Conservation (phyloP, 2,329 filamentous ascomycete species). For the Exophiala dermatitidis region DNA sequence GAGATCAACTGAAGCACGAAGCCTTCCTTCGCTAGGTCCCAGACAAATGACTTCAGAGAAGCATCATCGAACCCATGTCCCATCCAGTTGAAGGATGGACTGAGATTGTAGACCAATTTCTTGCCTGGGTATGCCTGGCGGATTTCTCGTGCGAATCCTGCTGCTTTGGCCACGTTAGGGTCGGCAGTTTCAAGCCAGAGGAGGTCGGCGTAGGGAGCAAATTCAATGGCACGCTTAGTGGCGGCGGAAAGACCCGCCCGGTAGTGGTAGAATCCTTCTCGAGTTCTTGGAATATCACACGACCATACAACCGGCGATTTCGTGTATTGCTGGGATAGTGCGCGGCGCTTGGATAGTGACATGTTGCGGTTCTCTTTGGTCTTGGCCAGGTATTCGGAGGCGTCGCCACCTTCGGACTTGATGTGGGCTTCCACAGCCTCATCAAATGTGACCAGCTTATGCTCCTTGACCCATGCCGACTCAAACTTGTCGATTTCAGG, state of each 20-base stretch:
- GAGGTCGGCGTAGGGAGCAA: conserved; percentile 86
- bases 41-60: conserved; percentile 83
- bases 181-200: conserved; percentile 96
- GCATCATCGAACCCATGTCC: conserved; percentile 80
- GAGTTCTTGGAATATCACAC: conserved; percentile 86
- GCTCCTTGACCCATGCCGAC: conserved; percentile 76
- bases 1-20: conserved; percentile 60
- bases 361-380: conserved; percentile 61
- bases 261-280: conserved; percentile 92
- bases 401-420: conserved; percentile 55
- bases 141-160: conserved; percentile 69
- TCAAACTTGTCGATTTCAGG: conserved; percentile 81
- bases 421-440: conserved; percentile 78
- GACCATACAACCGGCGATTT: conserved; percentile 68
- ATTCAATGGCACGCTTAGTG: conserved; percentile 86
- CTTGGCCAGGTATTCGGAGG: conserved; percentile 59
- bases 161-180: conserved; percentile 70
- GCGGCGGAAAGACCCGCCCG: conserved; percentile 61
- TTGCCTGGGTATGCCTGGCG: conserved; percentile 64
- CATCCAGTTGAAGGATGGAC: conserved; percentile 98
- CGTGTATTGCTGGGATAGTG: conserved; percentile 61
- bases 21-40: conserved; percentile 88
- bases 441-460: conserved; percentile 82
- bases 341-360: conserved; percentile 69
- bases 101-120: conserved; percentile 92